Evolutionary conservation across 164 flowering plant species (phyloP).

Genomic region (Piper longum): DNA sequence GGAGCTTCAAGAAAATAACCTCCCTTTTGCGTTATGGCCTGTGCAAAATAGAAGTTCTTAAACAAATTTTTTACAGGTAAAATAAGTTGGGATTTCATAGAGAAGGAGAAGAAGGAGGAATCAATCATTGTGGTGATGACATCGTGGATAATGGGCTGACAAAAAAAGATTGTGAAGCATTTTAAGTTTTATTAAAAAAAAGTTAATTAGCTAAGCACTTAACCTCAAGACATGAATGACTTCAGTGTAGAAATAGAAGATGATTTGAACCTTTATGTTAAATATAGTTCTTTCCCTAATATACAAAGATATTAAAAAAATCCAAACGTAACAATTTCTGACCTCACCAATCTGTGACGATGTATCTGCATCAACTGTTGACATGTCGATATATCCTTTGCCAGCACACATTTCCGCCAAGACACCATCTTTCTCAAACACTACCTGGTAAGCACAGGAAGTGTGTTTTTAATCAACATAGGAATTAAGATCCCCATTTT

Average conservation of each 20-base stretch:
- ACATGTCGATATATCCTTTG: conserved; percentile 93
- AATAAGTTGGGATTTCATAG: too few species aligned
- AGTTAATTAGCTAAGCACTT: too few species aligned
- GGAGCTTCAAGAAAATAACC: conserved; percentile 92
- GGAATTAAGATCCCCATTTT: not conserved
- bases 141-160: too few species aligned
- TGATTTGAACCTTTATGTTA: too few species aligned
- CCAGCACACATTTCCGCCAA: conserved; percentile 69
- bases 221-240: too few species aligned
- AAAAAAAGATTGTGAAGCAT: too few species aligned
- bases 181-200: too few species aligned
- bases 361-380: conserved; percentile 93
- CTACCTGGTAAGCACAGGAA: conserved; percentile 37
- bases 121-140: too few species aligned
- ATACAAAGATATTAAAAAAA: too few species aligned
- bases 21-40: conserved; percentile 72
- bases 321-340: not conserved
- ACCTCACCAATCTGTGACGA: conserved; percentile 79
- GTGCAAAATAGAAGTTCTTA: not conserved
- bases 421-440: conserved; percentile 77
- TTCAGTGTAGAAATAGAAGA: too few species aligned
- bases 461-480: not conserved
- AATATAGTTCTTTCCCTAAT: too few species aligned
- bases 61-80: not conserved
- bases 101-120: too few species aligned